These are phyloP conservation scores for Nicotiana undulata DNA, from an alignment of 257 asterid genomes.

Conservation along the genomic window DNA sequence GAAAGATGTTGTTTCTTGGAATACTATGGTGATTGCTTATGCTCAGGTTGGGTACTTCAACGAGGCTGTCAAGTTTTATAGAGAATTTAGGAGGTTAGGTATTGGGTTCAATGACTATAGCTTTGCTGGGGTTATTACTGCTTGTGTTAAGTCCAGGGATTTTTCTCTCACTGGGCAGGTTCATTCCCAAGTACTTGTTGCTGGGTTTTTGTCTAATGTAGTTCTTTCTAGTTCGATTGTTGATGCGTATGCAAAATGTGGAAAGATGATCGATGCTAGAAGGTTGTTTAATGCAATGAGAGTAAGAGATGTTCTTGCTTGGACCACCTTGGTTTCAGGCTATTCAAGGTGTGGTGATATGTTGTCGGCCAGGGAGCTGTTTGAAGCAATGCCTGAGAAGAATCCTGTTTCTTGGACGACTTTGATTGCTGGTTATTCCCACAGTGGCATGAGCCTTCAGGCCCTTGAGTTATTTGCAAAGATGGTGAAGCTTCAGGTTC, in stretches of 20 bases:
- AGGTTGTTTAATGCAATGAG: constrained; percentile 58
- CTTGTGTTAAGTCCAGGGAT: constrained; percentile 52
- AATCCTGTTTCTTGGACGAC: constrained; percentile 69
- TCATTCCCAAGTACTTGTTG: constrained; percentile 54
- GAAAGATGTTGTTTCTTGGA: constrained; percentile 68
- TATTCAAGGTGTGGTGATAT: constrained; percentile 50
- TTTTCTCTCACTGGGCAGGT: constrained; percentile 49
- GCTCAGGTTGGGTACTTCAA: constrained; percentile 41
- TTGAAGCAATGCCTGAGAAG: constrained; percentile 48
- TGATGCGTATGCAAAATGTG: constrained; percentile 67
- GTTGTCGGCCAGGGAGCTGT: constrained; percentile 48
- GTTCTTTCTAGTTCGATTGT: constrained; percentile 56
- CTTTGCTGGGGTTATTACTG: constrained; percentile 55
- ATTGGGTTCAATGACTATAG: constrained; percentile 55
- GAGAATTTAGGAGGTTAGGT: constrained; percentile 42
- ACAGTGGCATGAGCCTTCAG: constrained; percentile 29
- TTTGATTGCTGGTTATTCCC: constrained; percentile 58
- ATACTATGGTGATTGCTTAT: constrained; percentile 60
- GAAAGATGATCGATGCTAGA: constrained; percentile 48
- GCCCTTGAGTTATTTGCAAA: constrained; percentile 40
- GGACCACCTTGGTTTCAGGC: constrained; percentile 79
- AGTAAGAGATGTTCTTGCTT: constrained; percentile 49
- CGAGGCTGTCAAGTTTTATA: constrained; percentile 45
- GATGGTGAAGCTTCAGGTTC: constrained; percentile 34
- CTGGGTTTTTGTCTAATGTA: constrained; percentile 53